Base-by-base conservation (phyloP, 1,284 basidiomycete genomes). In the Rhodotorula mucilaginosa region DNA sequence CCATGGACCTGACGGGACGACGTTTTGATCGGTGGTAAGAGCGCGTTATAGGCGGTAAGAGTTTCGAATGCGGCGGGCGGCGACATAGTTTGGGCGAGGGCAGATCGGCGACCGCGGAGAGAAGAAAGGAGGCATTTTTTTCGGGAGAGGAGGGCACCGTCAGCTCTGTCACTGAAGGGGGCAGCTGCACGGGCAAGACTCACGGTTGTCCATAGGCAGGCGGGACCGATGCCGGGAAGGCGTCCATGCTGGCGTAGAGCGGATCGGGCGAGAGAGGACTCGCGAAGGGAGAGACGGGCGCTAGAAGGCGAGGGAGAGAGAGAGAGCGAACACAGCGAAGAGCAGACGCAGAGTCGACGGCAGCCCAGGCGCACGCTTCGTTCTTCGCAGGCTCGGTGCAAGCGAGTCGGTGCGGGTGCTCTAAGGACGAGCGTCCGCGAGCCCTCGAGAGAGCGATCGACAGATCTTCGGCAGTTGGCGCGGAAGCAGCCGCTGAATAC, bases 191-290 rank as follows among this genome's bases (percentile, higher is more conserved):
- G 39, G 10, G 10, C 10, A 10, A 39, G 60, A 48, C 56, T 21
- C 16, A 57, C 52, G 63, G 64, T 8, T 34, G 34, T 12, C 60
- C 60, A 29, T 70, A 67, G 7, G 68, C 63, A 3, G 60, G 65
- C 18, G 68, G 58, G 15, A 68, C 60, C 18, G 57, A 52, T 16
- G 68, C 48, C 5, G 74, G 71, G 65, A 75, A 73, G 31, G 71
- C 70, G 69, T 74, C 73, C 73, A 74, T 71, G 16, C 23, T 16
- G 39, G 52, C n/a, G 58, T 46, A 7, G 39, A 34, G 23, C 6
- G 10, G 26, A 31, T 48, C 23, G 46, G 34, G 44, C 15, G 58
- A 18, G 29, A 18, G 29, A 44, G 39, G 39, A 44, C 39, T 44
- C 39, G 18, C 21, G n/a, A 16, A 23, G 52, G 39, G 48, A 44